phyloP scores from a whole-genome alignment of 1,139 yeast genomes.

The Diutina ranongensis region DNA sequence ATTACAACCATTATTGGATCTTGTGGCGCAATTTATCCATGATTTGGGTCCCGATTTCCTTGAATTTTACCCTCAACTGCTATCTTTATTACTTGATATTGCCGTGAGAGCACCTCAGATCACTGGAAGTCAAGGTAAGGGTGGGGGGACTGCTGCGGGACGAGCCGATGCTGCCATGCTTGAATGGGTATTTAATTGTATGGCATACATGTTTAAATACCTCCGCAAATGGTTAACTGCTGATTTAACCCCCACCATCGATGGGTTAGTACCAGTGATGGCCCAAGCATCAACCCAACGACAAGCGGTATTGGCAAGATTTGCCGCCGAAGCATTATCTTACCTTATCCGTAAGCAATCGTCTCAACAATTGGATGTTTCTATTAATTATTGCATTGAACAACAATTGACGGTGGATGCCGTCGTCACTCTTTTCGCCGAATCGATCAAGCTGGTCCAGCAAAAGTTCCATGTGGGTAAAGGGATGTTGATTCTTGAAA shows the following conservation, averaged over 20 bases:
- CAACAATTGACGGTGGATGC: slow-evolving; percentile 27
- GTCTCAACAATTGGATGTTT: slow-evolving; percentile 35
- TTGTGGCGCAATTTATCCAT: slow-evolving; percentile 77
- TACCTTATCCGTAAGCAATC: slow-evolving; percentile 67
- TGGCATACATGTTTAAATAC: slow-evolving; percentile 86
- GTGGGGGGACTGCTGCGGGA: not conserved
- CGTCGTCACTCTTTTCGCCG: slow-evolving; percentile 52
- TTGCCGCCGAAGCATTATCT: slow-evolving; percentile 85
- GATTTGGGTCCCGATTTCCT: slow-evolving; percentile 90
- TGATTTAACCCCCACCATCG: slow-evolving; percentile 60
- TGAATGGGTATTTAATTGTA: slow-evolving; percentile 75
- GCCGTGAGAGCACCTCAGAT: slow-evolving; percentile 25
- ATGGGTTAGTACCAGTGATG: slow-evolving; percentile 53
- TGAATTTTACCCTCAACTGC: slow-evolving; percentile 46
- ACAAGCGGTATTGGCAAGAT: slow-evolving; percentile 59
- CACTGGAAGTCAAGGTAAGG: not conserved
- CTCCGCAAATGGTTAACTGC: slow-evolving; percentile 50
- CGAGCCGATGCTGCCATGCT: slow-evolving; percentile 37
- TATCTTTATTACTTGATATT: slow-evolving; percentile 40
- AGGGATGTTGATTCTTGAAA: slow-evolving; percentile 2
- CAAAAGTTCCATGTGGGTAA: slow-evolving; percentile 62
- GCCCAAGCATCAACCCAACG: slow-evolving; percentile 15
- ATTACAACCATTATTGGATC: slow-evolving; percentile 71
- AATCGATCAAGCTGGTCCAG: slow-evolving; percentile 63
- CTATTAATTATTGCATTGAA: slow-evolving; percentile 41